phyloP scores from a whole-genome alignment of 2,329 filamentous ascomycete species.

The Triangularia verruculosa region DNA sequence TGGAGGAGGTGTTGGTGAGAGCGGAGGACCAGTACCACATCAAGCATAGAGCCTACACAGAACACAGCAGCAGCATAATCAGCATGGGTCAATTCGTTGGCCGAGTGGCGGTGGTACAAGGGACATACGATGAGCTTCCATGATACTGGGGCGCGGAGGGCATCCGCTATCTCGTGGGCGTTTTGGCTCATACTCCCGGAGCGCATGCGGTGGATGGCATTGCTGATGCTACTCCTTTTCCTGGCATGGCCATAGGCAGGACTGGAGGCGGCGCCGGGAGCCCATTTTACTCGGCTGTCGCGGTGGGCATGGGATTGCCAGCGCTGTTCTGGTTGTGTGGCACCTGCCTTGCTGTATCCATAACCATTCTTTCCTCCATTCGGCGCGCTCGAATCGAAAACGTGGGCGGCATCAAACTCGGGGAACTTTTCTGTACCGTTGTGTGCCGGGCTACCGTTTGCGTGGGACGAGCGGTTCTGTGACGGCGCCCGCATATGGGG shows the following conservation, averaged over 20 bases:
- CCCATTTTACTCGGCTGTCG: constrained; percentile 42
- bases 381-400: constrained; percentile 21
- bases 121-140: constrained; percentile 75
- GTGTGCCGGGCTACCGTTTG: constrained; percentile 28
- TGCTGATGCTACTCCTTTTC: constrained; percentile 81
- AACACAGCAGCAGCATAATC: constrained; percentile 27
- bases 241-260: constrained; percentile 28
- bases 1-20: constrained; percentile 95
- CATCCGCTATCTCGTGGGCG: constrained; percentile 88
- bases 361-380: constrained; percentile 32
- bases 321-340: constrained; percentile 39
- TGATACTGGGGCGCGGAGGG: constrained; percentile 85
- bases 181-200: constrained; percentile 86
- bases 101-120: neutral
- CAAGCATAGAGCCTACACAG: constrained; percentile 70
- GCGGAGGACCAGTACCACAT: constrained; percentile 96
- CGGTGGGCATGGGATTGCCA: constrained; percentile 56
- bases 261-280: constrained; percentile 19
- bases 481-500: constrained; percentile 36
- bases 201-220: constrained; percentile 82
- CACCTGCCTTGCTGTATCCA: constrained; percentile 27
- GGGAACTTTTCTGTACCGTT: constrained; percentile 56
- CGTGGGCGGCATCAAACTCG: constrained; percentile 45
- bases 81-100: constrained; percentile 6
- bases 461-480: constrained; percentile 31